A percentile compares a stretch with the other conserved stretches of the same genome.
phyloP scores from a whole-genome alignment of 352 stramenopile genomes.

The Pythium vanterpoolii region DNA sequence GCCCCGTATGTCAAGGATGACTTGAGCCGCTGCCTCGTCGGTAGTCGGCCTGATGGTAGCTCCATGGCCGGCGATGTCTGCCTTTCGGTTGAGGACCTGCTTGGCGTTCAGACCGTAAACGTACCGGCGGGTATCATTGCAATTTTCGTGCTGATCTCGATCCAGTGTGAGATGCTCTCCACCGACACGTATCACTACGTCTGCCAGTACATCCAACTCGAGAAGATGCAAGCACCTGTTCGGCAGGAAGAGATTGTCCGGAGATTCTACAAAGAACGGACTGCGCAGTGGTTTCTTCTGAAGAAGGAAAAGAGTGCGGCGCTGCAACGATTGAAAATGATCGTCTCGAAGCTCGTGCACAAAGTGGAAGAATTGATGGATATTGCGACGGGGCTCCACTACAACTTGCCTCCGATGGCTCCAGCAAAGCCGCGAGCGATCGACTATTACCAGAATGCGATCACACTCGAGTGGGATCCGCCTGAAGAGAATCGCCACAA shows the following conservation, averaged over 20 bases:
- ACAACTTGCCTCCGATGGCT: conserved; percentile 81
- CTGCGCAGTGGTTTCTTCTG: conserved; percentile 67
- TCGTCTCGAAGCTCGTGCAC: conserved; percentile 85
- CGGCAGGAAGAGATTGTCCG: conserved; percentile 65
- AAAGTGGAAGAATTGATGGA: conserved; percentile 90
- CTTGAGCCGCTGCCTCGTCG: conserved; percentile 50
- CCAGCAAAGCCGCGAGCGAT: conserved; percentile 50
- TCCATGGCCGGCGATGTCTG: conserved; percentile 32
- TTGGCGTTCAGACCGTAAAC: conserved; percentile 53
- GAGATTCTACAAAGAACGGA: conserved; percentile 61
- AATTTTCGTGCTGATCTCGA: conserved; percentile 79
- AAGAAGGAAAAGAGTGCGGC: conserved; percentile 85
- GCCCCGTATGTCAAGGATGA: conserved; percentile 53
- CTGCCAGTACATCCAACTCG: conserved; percentile 39
- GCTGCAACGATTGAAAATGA: conserved; percentile 82
- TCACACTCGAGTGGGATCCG: conserved; percentile 69
- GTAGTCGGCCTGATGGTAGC: conserved; percentile 12
- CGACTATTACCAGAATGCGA: conserved; percentile 68
- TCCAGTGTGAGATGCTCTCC: conserved; percentile 77
- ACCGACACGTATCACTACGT: conserved; percentile 62
- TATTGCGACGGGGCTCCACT: conserved; percentile 79
- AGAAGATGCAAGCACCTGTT: conserved; percentile 41
- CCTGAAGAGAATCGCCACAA: conserved; percentile 64
- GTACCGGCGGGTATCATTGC: conserved; percentile 67
- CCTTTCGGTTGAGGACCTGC: conserved; percentile 63